Evolutionary conservation across 1,139 yeast genomes (phyloP), one percentile per base, ranked within the genome.

Genomic region (Zygosaccharomyces sapae): DNA sequence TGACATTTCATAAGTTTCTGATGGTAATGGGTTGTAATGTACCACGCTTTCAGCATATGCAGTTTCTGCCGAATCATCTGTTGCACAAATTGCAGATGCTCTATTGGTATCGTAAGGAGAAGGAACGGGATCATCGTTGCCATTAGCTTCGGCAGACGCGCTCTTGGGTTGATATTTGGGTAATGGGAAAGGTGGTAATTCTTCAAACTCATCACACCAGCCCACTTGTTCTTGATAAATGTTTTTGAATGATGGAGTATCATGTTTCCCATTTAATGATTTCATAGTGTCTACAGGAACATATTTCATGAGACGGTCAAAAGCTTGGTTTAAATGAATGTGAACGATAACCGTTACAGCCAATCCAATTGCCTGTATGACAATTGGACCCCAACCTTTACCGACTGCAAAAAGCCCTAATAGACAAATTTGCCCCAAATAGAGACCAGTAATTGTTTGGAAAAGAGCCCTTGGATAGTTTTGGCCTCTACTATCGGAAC

Each of bases 361-460:
- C 12, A 88, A 60, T 46, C 82, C 72, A 49, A 87, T 74, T 6
- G 79, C 83, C 67, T 86, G 88, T 46, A 92, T 70, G 12, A 79
- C 90, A 55, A 90, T 77, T 41, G 96, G 95, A 34, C 96, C 97
- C 96, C 96, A 90, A 48, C 95, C 86, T 73, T 88, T 87, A 54
- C 95, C 94, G 60, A 89, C 88, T 25, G 81, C 87, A 64, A 89
- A 88, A 54, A 92, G 73, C 47, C 95, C 97, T 55, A 90, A 70
- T 62, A 92, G 63, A 71, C 96, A 87, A 29, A 89, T 68, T 68
- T 92, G 92, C 18, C 94, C 95, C 55, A 92, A 68, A 66, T 92
- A 92, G 39, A 92, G 69, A 49, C 97, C 97, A 37, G 86, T 83
- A 62, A 92, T 81, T 0, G 92, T 82, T 70, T 92, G 96, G 68